Evolutionary conservation across 306 rosid genomes (phyloP).

Genomic region (Ormosia emarginata): DNA sequence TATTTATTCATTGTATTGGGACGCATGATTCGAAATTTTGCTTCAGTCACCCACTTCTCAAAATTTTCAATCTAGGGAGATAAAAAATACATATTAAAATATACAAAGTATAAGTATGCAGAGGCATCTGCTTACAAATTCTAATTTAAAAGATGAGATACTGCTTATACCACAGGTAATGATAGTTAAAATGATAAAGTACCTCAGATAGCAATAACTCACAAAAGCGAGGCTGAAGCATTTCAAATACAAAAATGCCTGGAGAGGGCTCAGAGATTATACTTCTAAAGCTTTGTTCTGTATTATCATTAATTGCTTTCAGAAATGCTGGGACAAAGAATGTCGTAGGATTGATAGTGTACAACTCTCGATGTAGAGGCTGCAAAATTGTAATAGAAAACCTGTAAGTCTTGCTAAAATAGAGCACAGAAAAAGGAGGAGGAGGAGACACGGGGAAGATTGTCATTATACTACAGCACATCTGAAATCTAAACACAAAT

Average conservation of each 20-base stretch:
- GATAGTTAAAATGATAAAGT: constrained; percentile 29
- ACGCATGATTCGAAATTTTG: constrained; percentile 84
- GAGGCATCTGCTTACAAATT: neutral
- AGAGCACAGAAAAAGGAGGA: neutral
- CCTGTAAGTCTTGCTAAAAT: constrained; percentile 8
- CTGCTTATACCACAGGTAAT: constrained; percentile 2
- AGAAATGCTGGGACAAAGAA: constrained; percentile 87
- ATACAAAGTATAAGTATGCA: constrained; percentile 1
- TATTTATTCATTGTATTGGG: constrained; percentile 89
- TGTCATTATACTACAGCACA: neutral
- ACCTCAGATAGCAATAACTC: constrained; percentile 84
- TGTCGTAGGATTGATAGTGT: constrained; percentile 52
- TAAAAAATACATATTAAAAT: constrained; percentile 24
- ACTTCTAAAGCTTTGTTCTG: constrained; percentile 77
- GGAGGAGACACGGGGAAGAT: neutral
- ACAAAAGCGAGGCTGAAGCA: constrained; percentile 76
- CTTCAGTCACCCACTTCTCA: constrained; percentile 79
- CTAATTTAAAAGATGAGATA: constrained; percentile 5
- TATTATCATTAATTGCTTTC: constrained; percentile 66
- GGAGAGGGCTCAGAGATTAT: constrained; percentile 69
- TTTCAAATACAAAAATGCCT: constrained; percentile 75
- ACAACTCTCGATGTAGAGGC: constrained; percentile 68
- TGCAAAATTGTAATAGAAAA: constrained; percentile 31
- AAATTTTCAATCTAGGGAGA: constrained; percentile 73
- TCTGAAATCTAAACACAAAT: neutral